These are phyloP conservation scores for Udeniomyces megalosporus DNA, from an alignment of 768 basidiomycete species.

Conservation along the genomic window DNA sequence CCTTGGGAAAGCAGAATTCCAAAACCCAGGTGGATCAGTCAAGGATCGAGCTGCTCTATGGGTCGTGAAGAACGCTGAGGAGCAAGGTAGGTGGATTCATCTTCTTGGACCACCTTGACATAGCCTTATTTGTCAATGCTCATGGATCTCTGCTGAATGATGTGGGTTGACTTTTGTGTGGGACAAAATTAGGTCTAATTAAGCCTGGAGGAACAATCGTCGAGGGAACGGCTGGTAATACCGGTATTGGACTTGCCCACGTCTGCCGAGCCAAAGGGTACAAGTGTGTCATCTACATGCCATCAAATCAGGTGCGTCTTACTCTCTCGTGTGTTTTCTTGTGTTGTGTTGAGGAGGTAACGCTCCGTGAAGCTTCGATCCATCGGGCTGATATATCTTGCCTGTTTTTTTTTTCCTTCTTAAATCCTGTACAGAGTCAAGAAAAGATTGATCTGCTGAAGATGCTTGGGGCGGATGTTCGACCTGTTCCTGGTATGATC, in stretches of 20 bases:
- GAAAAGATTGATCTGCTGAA: constrained; percentile 95
- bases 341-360: neutral
- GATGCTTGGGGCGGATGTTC: constrained; percentile 94
- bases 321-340: neutral
- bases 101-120: no score
- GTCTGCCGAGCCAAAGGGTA: constrained; percentile 87
- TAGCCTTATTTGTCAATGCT: neutral
- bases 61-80: constrained; percentile 70
- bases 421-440: constrained; percentile 47
- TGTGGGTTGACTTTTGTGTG: neutral
- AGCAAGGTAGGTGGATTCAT: constrained; percentile 46
- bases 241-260: constrained; percentile 69
- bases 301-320: constrained; percentile 57
- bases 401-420: neutral
- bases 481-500: constrained; percentile 62
- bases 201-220: constrained; percentile 91
- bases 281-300: constrained; percentile 99
- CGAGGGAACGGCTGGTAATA: constrained; percentile 96
- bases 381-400: neutral
- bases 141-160: neutral
- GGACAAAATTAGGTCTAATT: constrained; percentile 41
- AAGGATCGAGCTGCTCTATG: constrained; percentile 94
- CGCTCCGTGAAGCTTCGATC: no score
- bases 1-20: constrained; percentile 93
- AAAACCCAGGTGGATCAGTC: constrained; percentile 93